Percentiles rank a stretch among this genome's conserved stretches.
phyloP scores from a whole-genome alignment of 352 stramenopile genomes.

The Pythium scleroteichum region DNA sequence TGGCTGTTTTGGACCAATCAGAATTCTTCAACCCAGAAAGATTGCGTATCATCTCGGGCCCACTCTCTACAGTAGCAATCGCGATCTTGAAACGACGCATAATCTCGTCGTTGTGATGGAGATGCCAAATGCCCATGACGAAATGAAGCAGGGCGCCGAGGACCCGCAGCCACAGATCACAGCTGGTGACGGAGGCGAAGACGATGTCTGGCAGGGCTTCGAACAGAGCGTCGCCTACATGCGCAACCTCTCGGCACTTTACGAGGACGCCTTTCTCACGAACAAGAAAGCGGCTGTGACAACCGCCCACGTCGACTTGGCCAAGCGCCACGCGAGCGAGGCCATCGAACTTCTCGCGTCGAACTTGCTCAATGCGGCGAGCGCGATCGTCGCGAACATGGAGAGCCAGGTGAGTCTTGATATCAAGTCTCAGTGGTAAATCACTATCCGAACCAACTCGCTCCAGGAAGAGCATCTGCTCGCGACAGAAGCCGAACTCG shows the following conservation, averaged over 20 bases:
- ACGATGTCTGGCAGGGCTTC: constrained; percentile 47
- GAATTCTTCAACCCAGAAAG: too few relatives aligned
- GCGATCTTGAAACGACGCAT: constrained; percentile 1
- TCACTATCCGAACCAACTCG: too few relatives aligned
- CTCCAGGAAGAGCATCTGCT: constrained; percentile 21
- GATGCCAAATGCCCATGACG: too few relatives aligned
- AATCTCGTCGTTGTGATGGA: too few relatives aligned
- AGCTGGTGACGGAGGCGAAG: neutral
- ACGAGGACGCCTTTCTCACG: constrained; percentile 44
- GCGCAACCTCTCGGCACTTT: constrained; percentile 46
- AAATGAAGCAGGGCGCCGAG: too few relatives aligned
- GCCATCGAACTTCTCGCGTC: constrained; percentile 59
- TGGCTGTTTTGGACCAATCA: too few relatives aligned
- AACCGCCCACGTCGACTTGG: constrained; percentile 42
- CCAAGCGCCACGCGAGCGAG: constrained; percentile 47
- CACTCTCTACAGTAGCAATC: neutral
- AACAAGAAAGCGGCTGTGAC: constrained; percentile 20
- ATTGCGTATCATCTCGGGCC: neutral
- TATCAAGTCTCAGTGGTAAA: too few relatives aligned
- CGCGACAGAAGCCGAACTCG: constrained; percentile 6
- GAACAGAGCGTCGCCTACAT: constrained; percentile 60
- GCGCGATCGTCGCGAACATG: constrained; percentile 36
- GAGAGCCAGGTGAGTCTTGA: constrained; percentile 35
- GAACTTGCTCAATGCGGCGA: constrained; percentile 54
- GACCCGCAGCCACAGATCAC: neutral